Percentiles rank a stretch among this genome's conserved stretches.
Evolutionary conservation across 257 asterid genomes (phyloP).

Genomic region (Rubia yunnanensis): DNA sequence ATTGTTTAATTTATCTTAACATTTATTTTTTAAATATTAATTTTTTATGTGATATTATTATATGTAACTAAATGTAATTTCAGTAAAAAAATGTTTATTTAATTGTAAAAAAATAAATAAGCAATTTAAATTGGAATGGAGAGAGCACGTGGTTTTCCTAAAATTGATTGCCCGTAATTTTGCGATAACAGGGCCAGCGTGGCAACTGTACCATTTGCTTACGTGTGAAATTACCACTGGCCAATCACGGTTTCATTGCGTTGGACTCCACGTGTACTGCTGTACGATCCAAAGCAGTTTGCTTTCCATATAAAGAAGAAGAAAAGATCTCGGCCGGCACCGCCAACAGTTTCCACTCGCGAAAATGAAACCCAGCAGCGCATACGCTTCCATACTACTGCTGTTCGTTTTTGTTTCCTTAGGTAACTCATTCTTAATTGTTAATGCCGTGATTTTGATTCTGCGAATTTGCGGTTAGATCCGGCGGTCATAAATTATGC

Average conservation of each 20-base stretch:
- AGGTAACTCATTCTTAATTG: conserved; percentile 29
- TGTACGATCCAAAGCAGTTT: background rate
- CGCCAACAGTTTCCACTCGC: background rate
- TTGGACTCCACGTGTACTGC: conserved; percentile 21
- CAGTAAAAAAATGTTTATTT: too few species aligned
- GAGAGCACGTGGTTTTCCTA: too few species aligned
- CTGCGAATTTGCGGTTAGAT: conserved; percentile 9
- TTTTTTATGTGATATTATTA: too few species aligned
- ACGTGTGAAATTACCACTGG: conserved; percentile 51
- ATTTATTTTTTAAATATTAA: too few species aligned
- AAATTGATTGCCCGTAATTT: background rate
- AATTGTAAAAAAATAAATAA: too few species aligned
- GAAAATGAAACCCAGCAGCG: conserved; percentile 38
- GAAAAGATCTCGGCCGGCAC: background rate
- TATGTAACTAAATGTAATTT: too few species aligned
- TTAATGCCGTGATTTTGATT: background rate
- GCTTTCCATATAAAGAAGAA: background rate
- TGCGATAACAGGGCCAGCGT: background rate
- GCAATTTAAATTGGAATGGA: too few species aligned
- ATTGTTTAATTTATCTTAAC: too few species aligned
- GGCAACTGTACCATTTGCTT: background rate
- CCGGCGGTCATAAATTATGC: conserved; percentile 4
- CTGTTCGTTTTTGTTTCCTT: conserved; percentile 29
- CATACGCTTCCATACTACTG: conserved; percentile 24
- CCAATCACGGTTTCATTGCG: conserved; percentile 16